Base-by-base conservation (phyloP, 495 filamentous ascomycete genomes). In the Penicillium chermesinum region DNA sequence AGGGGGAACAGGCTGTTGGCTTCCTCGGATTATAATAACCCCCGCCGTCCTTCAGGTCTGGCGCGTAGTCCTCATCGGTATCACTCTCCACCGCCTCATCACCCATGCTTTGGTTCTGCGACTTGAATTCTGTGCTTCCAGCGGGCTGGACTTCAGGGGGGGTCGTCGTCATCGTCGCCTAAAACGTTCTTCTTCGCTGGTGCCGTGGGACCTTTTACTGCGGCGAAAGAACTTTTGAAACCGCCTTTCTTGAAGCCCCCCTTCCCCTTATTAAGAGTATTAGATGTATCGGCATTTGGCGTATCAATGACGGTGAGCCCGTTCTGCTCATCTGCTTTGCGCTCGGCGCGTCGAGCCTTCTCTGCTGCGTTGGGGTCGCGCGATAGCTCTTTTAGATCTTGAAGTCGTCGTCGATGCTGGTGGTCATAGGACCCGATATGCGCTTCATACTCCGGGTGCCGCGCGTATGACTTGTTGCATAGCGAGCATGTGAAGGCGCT, bases 401-500 rank as follows among this genome's bases (percentile, higher is more conserved):
- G 79, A 1, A 83, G 73, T 33, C 80, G 78, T 63, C 81, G 81
- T 55, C 76, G 79, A 52, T 83, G 79, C 46, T 80, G 77, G 49
- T 83, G 79, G 52, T 83, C 79, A 53, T 83, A 83, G 33, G 74
- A 78, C 8, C 68, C 69, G 54, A 82, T 81, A 55, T 83, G 79
- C 7, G 79, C 79, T 65, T 82, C 79, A 44, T 77, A 81, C 52
- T 83, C 79, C 1, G 81, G 79, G 47, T 80, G 75, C 16, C 79
- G 77, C 3, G 71, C 74, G 54, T 83, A 83, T 12, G 79, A 81
- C 52, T 83, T 83, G 44, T 72, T 72, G 64, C 79, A 83, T 14
- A 83, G 67, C 7, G 73, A 74, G 46, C 78, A 98, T 67, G 87
- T 89, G 72, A 98, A 96, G 20, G 88, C 81, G 54, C 86, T 87